A percentile compares a stretch with the other conserved stretches of the same genome.
phyloP scores from a whole-genome alignment of 192 early-diverging fungal genomes.

The Cetraspora pellucida region DNA sequence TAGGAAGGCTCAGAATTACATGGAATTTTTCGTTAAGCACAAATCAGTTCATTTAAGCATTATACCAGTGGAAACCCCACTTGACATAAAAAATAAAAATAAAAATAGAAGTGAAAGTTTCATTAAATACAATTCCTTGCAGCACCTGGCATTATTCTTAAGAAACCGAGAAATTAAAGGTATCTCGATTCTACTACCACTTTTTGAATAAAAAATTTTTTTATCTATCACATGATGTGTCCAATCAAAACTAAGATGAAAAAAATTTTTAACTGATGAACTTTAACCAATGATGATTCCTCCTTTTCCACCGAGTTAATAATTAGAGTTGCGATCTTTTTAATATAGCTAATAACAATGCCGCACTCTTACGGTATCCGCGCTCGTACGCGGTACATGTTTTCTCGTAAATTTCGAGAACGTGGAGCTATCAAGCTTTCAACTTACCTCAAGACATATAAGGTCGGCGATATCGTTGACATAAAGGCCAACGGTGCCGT shows the following conservation, averaged over 20 bases:
- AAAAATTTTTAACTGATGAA: neutral
- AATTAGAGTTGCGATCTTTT: too few relatives aligned
- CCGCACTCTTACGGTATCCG: conserved; percentile 91
- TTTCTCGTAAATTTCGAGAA: conserved; percentile 94
- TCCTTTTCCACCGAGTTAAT: neutral
- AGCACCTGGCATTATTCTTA: neutral
- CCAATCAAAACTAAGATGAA: neutral
- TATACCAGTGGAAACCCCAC: neutral
- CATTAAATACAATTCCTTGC: conserved; percentile 26
- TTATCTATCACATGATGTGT: neutral
- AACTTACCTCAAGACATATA: conserved; percentile 98
- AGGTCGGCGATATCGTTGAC: conserved; percentile 99
- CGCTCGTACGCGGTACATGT: conserved; percentile 98
- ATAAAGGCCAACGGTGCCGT: conserved; percentile 99
- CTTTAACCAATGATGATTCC: too few relatives aligned
- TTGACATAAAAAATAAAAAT: neutral
- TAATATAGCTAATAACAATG: conserved; percentile 52
- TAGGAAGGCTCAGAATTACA: too few relatives aligned
- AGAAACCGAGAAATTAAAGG: too few relatives aligned
- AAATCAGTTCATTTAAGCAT: neutral
- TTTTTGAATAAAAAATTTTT: conserved; percentile 6
- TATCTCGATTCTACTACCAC: too few relatives aligned
- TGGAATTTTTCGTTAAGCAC: too few relatives aligned
- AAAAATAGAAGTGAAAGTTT: conserved; percentile 2
- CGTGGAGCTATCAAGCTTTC: conserved; percentile 91